Base-by-base conservation (phyloP, 2,329 filamentous ascomycete species). In the Pyrenophora tritici-repentis region DNA sequence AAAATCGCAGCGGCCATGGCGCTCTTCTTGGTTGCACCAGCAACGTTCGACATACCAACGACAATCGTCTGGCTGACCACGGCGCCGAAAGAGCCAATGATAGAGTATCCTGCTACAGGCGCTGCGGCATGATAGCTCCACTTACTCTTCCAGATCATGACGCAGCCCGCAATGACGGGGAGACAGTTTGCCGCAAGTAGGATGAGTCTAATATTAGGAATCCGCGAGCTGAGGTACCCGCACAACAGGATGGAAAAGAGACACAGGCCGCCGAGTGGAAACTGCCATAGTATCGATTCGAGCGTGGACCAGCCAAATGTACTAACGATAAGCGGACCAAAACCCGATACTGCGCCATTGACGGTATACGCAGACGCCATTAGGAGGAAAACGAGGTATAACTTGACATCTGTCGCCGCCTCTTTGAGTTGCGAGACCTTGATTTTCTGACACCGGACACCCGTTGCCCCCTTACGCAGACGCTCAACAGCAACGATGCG, bases 1-100 rank as follows among this genome's bases (percentile, higher is more conserved):
- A 91, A 91, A 1, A 89, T 86, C 0, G 85, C 85, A 0, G 86
- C 85, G 0, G 88, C 86, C 79, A 88, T 90, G 62, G 88, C 86
- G 56, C 85, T 88, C 77, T 91, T 91, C 75, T 91, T 91, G 0
- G 88, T 91, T 18, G 88, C 82, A 13, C 89, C 88, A 0, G 88
- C 87, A 0, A 91, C 86, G 58, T 91, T 91, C 9, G 83, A 82
- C 78, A 83, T 83, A 0, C 81, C 82, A 2, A 84, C 65, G 0
- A 77, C 78, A 35, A 85, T 83, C 2, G 81, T 79, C n/a, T 83
- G 75, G 36, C 83, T 86, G 0, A 89, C 87, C 0, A 89, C 86
- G 0, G 83, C 85, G 0, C 87, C 87, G 57, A 90, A 91, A 58
- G 86, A 88, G 0, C 88, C 88, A 2, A 86, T 87, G 31, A 91